Conservation (phyloP, 495 filamentous ascomycete species). For the Penicillium paxilli region DNA sequence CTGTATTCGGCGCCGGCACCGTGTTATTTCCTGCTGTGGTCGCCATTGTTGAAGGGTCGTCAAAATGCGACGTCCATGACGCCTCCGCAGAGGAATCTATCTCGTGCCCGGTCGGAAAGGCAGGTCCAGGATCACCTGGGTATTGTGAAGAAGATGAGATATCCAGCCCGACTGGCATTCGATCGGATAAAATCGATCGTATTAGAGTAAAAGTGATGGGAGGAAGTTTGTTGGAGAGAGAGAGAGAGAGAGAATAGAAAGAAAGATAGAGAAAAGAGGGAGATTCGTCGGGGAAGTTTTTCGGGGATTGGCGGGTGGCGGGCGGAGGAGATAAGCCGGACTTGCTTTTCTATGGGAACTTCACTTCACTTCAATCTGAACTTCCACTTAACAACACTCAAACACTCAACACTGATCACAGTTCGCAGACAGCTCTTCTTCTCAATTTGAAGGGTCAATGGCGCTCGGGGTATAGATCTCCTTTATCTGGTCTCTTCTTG, state of each 20-base stretch:
- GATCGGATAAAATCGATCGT: conserved; percentile 5
- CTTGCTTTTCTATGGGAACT: not conserved
- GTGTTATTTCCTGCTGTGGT: conserved; percentile 30
- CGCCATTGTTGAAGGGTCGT: conserved; percentile 38
- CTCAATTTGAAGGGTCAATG: conserved; percentile 21
- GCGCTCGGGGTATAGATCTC: conserved; percentile 1
- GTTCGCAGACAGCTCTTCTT: not conserved
- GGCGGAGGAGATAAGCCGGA: conserved; percentile 26
- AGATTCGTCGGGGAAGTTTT: conserved; percentile 30
- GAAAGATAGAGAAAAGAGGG: not conserved
- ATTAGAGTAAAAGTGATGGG: not conserved
- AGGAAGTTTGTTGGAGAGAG: not conserved
- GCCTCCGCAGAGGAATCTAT: conserved; percentile 20
- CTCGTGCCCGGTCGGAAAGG: conserved; percentile 9
- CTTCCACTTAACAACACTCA: not conserved
- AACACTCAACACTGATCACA: not conserved
- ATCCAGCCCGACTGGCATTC: conserved; percentile 21
- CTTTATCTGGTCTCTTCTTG: not conserved
- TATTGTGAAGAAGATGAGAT: conserved; percentile 8
- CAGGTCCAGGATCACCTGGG: conserved; percentile 6
- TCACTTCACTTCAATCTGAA: too few relatives aligned
- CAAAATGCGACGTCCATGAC: conserved; percentile 38
- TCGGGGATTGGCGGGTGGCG: conserved; percentile 32
- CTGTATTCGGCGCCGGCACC: conserved; percentile 18
- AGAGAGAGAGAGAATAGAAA: not conserved